These are phyloP conservation scores for Kwoniella sp. DNA, from an alignment of 768 basidiomycete species.

Conservation along the genomic window DNA sequence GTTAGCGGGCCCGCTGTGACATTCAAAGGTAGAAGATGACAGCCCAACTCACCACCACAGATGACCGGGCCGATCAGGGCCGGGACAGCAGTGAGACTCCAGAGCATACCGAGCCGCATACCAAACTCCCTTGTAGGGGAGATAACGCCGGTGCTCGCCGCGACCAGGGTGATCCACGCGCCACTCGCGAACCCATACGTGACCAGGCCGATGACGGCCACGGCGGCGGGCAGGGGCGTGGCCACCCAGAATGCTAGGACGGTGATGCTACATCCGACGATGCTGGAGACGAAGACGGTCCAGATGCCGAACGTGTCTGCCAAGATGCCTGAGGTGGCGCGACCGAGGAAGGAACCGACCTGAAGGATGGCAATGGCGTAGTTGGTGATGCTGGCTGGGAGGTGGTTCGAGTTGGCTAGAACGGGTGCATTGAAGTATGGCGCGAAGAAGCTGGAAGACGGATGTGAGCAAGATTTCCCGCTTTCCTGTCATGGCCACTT, in stretches of 20 bases:
- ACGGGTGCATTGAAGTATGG: constrained; percentile 43
- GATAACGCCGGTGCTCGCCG: constrained; percentile 36
- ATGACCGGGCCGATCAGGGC: constrained; percentile 40
- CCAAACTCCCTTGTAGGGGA: constrained; percentile 44
- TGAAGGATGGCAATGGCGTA: constrained; percentile 47
- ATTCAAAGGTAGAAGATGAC: not conserved
- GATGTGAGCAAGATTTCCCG: not conserved
- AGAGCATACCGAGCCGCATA: constrained; percentile 45
- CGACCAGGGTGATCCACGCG: constrained; percentile 40
- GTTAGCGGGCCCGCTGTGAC: not conserved
- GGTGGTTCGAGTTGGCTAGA: constrained; percentile 29
- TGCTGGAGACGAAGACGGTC: constrained; percentile 27
- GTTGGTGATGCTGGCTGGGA: constrained; percentile 17
- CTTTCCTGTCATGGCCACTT: no score
- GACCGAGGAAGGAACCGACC: constrained; percentile 41
- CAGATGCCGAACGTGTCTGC: constrained; percentile 41
- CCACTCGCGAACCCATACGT: constrained; percentile 41
- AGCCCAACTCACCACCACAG: constrained; percentile 31
- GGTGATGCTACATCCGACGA: constrained; percentile 19
- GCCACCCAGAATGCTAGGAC: constrained; percentile 43
- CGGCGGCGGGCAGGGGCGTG: constrained; percentile 21
- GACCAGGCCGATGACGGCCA: constrained; percentile 35
- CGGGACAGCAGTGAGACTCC: constrained; percentile 30
- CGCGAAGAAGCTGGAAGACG: constrained; percentile 33
- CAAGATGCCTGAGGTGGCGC: constrained; percentile 34